These are phyloP conservation scores for Trichosporon coremiiforme DNA, from an alignment of 1,284 basidiomycete species.

Conservation along the genomic window DNA sequence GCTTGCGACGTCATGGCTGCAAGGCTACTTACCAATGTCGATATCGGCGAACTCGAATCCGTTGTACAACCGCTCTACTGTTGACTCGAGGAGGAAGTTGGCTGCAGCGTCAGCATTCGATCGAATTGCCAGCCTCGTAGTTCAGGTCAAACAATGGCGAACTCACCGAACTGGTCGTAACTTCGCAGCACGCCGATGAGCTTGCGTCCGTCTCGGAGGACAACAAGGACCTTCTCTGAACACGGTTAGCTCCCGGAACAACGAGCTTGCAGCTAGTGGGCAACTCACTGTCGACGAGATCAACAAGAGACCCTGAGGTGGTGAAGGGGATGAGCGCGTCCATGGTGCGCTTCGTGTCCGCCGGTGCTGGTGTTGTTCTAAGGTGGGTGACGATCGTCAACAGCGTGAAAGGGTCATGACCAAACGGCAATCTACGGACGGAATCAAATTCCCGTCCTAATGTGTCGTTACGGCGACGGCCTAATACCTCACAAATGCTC, in stretches of 20 bases:
- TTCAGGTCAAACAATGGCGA: too few species aligned
- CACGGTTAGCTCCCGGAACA: neutral
- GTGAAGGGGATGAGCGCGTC: constrained; percentile 95
- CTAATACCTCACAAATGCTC: too few species aligned
- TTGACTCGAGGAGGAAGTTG: constrained; percentile 89
- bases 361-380: constrained; percentile 7
- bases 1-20: too few species aligned
- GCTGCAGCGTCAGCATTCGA: constrained; percentile 60
- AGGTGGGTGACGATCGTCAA: neutral
- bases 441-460: neutral
- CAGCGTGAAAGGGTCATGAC: neutral
- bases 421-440: constrained; percentile 15
- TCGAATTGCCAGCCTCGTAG: neutral
- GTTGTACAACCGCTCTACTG: constrained; percentile 61
- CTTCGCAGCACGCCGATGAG: constrained; percentile 92
- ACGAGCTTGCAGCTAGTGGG: neutral
- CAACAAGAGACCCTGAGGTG: constrained; percentile 91
- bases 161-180: constrained; percentile 97
- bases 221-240: constrained; percentile 96
- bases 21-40: constrained; percentile 42
- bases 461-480: neutral
- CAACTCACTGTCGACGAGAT: constrained; percentile 96
- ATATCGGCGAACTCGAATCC: constrained; percentile 50
- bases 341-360: constrained; percentile 60
- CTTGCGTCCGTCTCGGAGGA: constrained; percentile 93